Evolutionary conservation across 441 rosid species (phyloP).

Genomic region (Arabidopsis lyrata): DNA sequence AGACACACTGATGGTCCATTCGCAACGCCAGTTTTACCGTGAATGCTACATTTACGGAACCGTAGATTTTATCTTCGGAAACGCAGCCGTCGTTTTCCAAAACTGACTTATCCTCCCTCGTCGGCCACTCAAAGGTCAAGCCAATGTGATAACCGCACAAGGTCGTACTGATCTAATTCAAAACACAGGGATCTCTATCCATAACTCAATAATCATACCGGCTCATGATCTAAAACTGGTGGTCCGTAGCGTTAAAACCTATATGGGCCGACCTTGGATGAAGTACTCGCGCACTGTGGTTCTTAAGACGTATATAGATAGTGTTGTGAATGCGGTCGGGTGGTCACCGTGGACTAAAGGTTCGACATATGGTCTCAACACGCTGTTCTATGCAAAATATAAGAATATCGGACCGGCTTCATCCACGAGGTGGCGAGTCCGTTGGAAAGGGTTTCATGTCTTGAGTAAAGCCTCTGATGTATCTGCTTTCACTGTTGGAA

Average conservation of each 20-base stretch:
- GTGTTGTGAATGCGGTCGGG: constrained; percentile 61
- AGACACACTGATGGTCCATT: constrained; percentile 71
- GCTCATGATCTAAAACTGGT: constrained; percentile 66
- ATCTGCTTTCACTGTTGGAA: constrained; percentile 38
- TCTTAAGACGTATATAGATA: constrained; percentile 56
- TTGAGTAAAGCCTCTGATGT: constrained; percentile 29
- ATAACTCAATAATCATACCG: constrained; percentile 69
- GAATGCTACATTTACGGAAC: constrained; percentile 80
- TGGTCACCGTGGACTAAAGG: constrained; percentile 76
- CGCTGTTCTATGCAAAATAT: constrained; percentile 45
- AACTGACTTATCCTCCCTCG: constrained; percentile 68
- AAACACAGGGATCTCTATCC: constrained; percentile 77
- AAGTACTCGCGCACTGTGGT: constrained; percentile 65
- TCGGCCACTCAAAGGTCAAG: constrained; percentile 63
- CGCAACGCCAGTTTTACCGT: constrained; percentile 70
- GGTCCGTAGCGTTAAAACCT: constrained; percentile 53
- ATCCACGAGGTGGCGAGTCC: constrained; percentile 37
- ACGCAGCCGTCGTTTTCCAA: constrained; percentile 73
- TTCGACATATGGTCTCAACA: constrained; percentile 50
- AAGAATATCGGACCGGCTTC: constrained; percentile 47
- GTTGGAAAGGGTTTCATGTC: constrained; percentile 48
- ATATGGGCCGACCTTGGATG: constrained; percentile 80
- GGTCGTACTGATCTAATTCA: constrained; percentile 73
- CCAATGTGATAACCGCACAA: constrained; percentile 66
- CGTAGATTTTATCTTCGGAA: constrained; percentile 79